Percentiles rank a stretch among this genome's conserved stretches.
Evolutionary conservation across 129 eudicot species (phyloP).

Genomic region (Chrysanthemum lavandulifolium): DNA sequence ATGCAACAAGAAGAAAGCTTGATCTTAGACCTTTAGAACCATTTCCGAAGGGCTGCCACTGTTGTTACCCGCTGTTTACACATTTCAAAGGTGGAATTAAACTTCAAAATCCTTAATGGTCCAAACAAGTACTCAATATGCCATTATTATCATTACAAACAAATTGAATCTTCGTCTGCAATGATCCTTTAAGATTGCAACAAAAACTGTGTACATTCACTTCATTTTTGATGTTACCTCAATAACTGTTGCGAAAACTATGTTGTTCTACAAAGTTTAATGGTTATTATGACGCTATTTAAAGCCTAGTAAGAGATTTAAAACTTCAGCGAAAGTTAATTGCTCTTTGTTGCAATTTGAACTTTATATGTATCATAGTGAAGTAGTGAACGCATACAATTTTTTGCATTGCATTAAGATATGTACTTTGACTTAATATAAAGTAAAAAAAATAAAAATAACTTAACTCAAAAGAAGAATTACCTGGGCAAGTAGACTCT

Average conservation of each 20-base stretch:
- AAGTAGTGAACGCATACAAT: too few relatives aligned
- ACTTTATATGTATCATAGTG: too few relatives aligned
- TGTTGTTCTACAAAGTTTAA: too few relatives aligned
- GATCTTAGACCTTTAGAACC: constrained; percentile 25
- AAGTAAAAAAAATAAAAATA: neutral
- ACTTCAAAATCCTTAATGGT: neutral
- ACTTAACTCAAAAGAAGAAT: neutral
- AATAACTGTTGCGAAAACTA: too few relatives aligned
- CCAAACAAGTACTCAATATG: neutral
- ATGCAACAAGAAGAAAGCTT: constrained; percentile 25
- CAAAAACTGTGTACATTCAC: neutral
- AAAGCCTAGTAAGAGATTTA: too few relatives aligned
- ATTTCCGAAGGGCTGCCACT: constrained; percentile 9
- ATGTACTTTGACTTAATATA: too few relatives aligned
- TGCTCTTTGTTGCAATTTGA: too few relatives aligned
- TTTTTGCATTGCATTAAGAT: too few relatives aligned
- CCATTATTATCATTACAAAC: neutral
- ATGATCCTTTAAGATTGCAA: neutral
- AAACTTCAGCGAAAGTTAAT: too few relatives aligned
- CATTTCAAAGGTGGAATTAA: neutral
- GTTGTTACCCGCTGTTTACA: constrained; percentile 22
- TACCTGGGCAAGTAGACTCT: constrained; percentile 71
- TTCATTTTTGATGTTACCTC: neutral
- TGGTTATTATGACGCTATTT: too few relatives aligned
- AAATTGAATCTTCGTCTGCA: neutral